Base-by-base conservation (phyloP, 805 yeast genomes). In the Spathaspora passalidarum region DNA sequence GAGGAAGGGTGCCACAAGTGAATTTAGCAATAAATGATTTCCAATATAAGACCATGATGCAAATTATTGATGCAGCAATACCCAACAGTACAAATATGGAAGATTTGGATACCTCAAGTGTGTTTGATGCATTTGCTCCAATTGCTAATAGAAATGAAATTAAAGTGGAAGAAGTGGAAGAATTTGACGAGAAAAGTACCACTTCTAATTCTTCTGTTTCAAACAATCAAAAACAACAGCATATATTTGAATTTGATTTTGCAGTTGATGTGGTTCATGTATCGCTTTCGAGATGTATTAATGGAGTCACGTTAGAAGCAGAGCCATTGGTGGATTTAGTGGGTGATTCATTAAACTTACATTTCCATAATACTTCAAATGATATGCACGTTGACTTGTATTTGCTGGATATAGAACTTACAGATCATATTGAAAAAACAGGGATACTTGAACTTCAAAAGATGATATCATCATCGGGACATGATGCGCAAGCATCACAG, bases 11-110 rank as follows among this genome's bases (percentile, higher is more conserved):
- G 11, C 96, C 97, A 0, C 68, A 69, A 25, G 75, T 95, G 49
- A 74, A 75, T 23, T 81, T 94, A 3, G 77, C 86, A 23, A 61
- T 94, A 57, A 88, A 88, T 54, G 98, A 94, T 60, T 86, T 82
- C 56, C 97, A 95, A 61, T 95, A 95, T 66, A 87, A 89, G 62
- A 81, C 89, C 1, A 70, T 94, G 56, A 84, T 94, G 92, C 81
- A 82, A 47, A 68, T 92, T 38, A 68, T 92, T 26, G 86, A 85
- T 42, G 77, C 72, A 8, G 79, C 84, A 17, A 73, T 89, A 9
- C 97, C 97, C 1, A 13, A 4, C 3, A 53, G 58, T 36, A 37
- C 41, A 1, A 34, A 54, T 14, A 60, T 72, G 44, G 74, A 71
- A 10, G 72, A 69, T 9, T 56, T 52, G 1, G 74, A 68, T 17